Percentiles rank a stretch among this genome's conserved stretches.
Conservation (phyloP, 208 protist genomes). For the Tritrichomonas musculus region DNA sequence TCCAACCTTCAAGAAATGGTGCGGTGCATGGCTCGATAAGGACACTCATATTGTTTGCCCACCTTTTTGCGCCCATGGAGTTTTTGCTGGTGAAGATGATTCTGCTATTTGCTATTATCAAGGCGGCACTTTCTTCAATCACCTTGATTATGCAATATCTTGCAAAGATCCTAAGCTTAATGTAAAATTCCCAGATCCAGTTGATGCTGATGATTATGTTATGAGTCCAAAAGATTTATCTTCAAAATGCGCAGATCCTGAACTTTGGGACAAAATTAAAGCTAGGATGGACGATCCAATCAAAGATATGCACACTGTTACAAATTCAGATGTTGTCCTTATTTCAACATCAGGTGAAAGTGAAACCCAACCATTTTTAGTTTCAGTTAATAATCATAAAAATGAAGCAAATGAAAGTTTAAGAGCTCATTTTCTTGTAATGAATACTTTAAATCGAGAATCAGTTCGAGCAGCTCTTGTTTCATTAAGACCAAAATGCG, state of each 20-base stretch:
- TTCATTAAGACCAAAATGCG: neutral
- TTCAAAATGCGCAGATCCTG: neutral
- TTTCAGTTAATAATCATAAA: too few species aligned
- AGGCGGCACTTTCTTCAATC: neutral
- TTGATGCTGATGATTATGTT: neutral
- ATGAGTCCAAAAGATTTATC: neutral
- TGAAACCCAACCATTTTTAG: neutral
- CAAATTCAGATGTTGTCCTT: neutral
- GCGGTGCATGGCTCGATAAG: neutral
- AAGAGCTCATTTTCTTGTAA: neutral
- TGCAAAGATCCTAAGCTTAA: neutral
- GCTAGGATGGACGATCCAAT: neutral
- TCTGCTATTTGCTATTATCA: slow-evolving; percentile 1
- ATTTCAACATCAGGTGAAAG: neutral
- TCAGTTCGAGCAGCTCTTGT: neutral
- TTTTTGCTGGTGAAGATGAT: neutral
- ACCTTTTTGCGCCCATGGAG: neutral
- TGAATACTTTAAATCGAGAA: neutral
- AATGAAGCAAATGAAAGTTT: neutral
- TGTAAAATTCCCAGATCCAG: neutral
- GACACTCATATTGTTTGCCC: neutral
- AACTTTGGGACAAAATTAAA: neutral
- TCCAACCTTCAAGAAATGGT: slow-evolving; percentile 4
- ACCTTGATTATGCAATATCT: neutral
- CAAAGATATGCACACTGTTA: neutral